These are phyloP conservation scores for Termitomyces sp. DNA, from an alignment of 768 basidiomycete genomes.

Conservation along the genomic window DNA sequence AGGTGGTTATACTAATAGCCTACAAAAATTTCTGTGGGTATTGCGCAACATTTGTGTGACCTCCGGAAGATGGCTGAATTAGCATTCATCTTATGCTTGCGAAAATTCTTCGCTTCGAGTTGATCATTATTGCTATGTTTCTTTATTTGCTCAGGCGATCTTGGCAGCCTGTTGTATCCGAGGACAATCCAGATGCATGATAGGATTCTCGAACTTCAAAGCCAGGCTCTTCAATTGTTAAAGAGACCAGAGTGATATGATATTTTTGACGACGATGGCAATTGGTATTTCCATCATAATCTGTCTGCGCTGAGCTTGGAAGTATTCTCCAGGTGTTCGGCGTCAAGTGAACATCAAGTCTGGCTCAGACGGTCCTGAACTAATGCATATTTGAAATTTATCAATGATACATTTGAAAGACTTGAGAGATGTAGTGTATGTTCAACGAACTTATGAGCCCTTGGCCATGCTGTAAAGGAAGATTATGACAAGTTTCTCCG, in stretches of 20 bases:
- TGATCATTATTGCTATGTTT: no score
- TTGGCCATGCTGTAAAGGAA: constrained; percentile 6
- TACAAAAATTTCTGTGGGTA: no score
- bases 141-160: no score
- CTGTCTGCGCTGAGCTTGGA: neutral
- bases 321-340: neutral
- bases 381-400: neutral
- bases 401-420: neutral
- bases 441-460: constrained; percentile 3
- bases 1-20: no score
- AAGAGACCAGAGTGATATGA: neutral
- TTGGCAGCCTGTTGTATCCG: neutral
- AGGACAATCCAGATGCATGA: neutral
- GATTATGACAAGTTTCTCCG: neutral
- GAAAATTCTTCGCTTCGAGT: no score
- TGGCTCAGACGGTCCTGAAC: neutral
- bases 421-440: neutral
- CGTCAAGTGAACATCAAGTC: neutral
- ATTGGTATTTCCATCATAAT: no score
- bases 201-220: no score
- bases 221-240: neutral
- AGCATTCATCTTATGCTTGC: no score
- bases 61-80: no score
- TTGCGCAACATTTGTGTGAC: no score
- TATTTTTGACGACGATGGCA: neutral